These are phyloP conservation scores for Singerocomus inundabilis DNA, from an alignment of 1,284 basidiomycete genomes.

Conservation along the genomic window DNA sequence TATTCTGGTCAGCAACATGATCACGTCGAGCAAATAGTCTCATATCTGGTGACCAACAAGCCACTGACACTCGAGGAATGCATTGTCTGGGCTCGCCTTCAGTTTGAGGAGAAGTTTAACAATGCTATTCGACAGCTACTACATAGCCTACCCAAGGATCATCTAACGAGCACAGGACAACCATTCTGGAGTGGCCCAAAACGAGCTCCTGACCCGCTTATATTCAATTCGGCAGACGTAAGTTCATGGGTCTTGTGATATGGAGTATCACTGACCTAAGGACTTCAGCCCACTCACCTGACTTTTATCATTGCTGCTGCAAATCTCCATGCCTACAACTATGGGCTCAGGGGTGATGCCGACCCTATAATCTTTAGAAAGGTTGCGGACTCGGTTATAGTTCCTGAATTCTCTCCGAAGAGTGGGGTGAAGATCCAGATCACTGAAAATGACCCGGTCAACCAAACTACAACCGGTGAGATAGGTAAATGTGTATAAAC, in stretches of 20 bases:
- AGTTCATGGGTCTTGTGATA: conserved; percentile 32
- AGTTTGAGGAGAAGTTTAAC: conserved; percentile 95
- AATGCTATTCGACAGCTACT: conserved; percentile 94
- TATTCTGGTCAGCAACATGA: conserved; percentile 89
- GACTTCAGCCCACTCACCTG: conserved; percentile 75
- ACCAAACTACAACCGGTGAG: conserved; percentile 48
- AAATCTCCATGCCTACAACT: conserved; percentile 98
- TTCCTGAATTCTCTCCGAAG: conserved; percentile 93
- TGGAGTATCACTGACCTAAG: conserved; percentile 7
- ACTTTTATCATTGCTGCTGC: conserved; percentile 92
- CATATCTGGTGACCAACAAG: conserved; percentile 89
- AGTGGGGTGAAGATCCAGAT: conserved; percentile 94
- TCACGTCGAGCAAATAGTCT: conserved; percentile 88
- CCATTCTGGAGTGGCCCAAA: conserved; percentile 99
- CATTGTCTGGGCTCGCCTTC: conserved; percentile 93
- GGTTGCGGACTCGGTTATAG: conserved; percentile 79
- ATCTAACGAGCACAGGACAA: conserved; percentile 84
- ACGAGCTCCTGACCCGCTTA: conserved; percentile 92
- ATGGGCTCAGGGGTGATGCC: conserved; percentile 90
- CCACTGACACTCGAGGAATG: conserved; percentile 97
- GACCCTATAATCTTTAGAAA: conserved; percentile 83
- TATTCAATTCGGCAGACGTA: conserved; percentile 86
- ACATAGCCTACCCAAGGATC: conserved; percentile 94
- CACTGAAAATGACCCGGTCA: conserved; percentile 88
- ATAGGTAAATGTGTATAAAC: conserved; percentile 10